These are phyloP conservation scores for Phialophora tarda DNA, from an alignment of 2,329 filamentous ascomycete species.

Conservation along the genomic window DNA sequence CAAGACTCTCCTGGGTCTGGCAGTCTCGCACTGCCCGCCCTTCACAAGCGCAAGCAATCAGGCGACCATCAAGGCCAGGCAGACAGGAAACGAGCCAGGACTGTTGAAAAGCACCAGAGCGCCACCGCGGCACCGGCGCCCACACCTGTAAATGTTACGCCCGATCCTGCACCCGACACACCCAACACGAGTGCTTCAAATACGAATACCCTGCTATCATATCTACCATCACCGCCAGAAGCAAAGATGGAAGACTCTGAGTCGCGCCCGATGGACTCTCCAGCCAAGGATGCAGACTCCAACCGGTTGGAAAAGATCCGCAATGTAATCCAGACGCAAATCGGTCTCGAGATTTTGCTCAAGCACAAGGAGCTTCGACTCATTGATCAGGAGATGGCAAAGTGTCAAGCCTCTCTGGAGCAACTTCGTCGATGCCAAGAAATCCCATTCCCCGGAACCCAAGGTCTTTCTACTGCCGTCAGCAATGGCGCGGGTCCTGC, in stretches of 20 bases:
- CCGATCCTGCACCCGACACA: slow-evolving; percentile 1
- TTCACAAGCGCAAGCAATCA: slow-evolving; percentile 62
- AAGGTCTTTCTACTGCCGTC: slow-evolving; percentile 70
- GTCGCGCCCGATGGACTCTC: slow-evolving; percentile 39
- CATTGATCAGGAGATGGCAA: slow-evolving; percentile 94
- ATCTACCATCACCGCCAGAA: slow-evolving; percentile 29
- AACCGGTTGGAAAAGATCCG: slow-evolving; percentile 54
- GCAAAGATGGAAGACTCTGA: slow-evolving; percentile 35
- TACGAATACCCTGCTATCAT: slow-evolving; percentile 33
- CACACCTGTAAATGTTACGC: slow-evolving; percentile 2
- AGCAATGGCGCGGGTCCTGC: slow-evolving; percentile 76
- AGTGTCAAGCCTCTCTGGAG: slow-evolving; percentile 91
- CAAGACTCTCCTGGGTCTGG: slow-evolving; percentile 39
- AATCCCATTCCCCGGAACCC: slow-evolving; percentile 82
- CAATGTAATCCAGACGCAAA: slow-evolving; percentile 80
- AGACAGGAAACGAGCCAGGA: slow-evolving; percentile 32
- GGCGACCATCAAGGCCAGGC: slow-evolving; percentile 32
- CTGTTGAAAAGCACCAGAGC: slow-evolving; percentile 17
- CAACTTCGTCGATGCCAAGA: slow-evolving; percentile 90
- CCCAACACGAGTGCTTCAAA: slow-evolving; percentile 4
- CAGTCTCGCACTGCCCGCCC: slow-evolving; percentile 32
- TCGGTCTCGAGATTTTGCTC: slow-evolving; percentile 87
- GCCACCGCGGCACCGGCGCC: neutral
- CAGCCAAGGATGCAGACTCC: slow-evolving; percentile 17
- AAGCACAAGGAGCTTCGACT: slow-evolving; percentile 94